These are phyloP conservation scores for Coemansia sp. DNA, from an alignment of 192 early-diverging fungal species.

Conservation along the genomic window DNA sequence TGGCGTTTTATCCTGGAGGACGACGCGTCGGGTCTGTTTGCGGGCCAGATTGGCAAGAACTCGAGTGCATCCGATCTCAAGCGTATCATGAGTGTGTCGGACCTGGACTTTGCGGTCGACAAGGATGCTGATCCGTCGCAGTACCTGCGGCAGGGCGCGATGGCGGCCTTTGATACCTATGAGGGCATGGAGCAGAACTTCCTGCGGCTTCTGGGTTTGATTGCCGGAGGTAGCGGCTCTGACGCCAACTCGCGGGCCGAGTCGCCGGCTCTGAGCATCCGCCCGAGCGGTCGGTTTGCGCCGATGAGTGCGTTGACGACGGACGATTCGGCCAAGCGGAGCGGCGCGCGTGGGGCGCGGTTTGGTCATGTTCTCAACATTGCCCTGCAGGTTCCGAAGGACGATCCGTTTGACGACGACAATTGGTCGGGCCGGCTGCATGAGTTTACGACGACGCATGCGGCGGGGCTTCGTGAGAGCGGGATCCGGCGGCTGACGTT, in stretches of 20 bases:
- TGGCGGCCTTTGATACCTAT: conserved; percentile 67
- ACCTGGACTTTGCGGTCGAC: conserved; percentile 72
- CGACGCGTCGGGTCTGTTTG: conserved; percentile 49
- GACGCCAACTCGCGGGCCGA: conserved; percentile 39
- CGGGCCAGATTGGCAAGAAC: conserved; percentile 19
- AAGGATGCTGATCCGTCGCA: conserved; percentile 58
- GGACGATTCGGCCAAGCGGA: conserved; percentile 6
- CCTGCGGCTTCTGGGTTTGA: conserved; percentile 54
- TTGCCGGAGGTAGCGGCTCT: conserved; percentile 45
- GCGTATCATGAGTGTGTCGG: conserved; percentile 73
- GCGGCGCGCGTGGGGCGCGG: conserved; percentile 18
- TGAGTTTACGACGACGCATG: conserved; percentile 56
- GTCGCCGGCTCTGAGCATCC: conserved; percentile 40
- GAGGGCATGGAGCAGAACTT: conserved; percentile 66
- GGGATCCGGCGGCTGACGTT: conserved; percentile 86
- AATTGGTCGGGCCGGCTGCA: conserved; percentile 60
- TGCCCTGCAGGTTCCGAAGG: conserved; percentile 62
- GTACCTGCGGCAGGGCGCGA: conserved; percentile 78
- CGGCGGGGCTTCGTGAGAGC: conserved; percentile 61
- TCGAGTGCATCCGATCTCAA: conserved; percentile 48
- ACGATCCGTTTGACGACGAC: conserved; percentile 62
- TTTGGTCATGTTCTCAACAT: conserved; percentile 82
- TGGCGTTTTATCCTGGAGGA: conserved; percentile 73
- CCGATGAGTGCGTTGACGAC: conserved; percentile 43
- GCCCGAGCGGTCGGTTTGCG: conserved; percentile 16